Conservation (phyloP, 192 early-diverging fungal species). For the Coemansia asiatica region DNA sequence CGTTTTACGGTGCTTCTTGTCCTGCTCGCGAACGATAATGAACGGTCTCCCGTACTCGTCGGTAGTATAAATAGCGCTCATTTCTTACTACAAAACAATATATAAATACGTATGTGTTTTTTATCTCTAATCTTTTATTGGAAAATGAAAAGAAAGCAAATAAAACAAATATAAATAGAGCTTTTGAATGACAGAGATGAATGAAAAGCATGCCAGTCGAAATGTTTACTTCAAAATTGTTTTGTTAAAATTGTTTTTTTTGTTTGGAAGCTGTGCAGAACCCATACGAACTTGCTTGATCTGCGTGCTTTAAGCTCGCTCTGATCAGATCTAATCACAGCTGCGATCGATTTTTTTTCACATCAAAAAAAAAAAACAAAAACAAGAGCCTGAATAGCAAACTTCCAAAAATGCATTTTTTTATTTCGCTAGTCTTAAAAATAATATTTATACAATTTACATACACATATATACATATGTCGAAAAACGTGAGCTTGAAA, state of each 20-base stretch:
- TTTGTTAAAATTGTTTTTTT: too few relatives aligned
- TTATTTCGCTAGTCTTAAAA: too few relatives aligned
- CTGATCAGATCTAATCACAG: too few relatives aligned
- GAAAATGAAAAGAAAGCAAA: not conserved
- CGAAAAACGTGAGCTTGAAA: not conserved
- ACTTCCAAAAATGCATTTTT: not conserved
- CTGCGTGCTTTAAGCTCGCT: too few relatives aligned
- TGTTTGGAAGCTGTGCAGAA: too few relatives aligned
- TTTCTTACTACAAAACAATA: conserved; percentile 9
- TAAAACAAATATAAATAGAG: not conserved
- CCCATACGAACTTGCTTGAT: too few relatives aligned
- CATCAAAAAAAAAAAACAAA: conserved; percentile 2
- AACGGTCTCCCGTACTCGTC: conserved; percentile 98
- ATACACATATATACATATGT: too few relatives aligned
- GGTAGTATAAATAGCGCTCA: conserved; percentile 81
- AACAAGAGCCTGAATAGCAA: not conserved
- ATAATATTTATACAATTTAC: too few relatives aligned
- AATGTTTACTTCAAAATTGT: not conserved
- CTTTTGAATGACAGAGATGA: not conserved
- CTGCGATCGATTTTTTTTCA: not conserved
- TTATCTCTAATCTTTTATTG: not conserved
- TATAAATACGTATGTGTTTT: not conserved
- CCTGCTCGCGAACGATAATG: conserved; percentile 98
- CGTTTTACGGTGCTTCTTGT: conserved; percentile 83
- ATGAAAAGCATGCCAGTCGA: too few relatives aligned